Evolutionary conservation across 164 flowering plant genomes (phyloP).

Genomic region (Tinospora cordifolia): DNA sequence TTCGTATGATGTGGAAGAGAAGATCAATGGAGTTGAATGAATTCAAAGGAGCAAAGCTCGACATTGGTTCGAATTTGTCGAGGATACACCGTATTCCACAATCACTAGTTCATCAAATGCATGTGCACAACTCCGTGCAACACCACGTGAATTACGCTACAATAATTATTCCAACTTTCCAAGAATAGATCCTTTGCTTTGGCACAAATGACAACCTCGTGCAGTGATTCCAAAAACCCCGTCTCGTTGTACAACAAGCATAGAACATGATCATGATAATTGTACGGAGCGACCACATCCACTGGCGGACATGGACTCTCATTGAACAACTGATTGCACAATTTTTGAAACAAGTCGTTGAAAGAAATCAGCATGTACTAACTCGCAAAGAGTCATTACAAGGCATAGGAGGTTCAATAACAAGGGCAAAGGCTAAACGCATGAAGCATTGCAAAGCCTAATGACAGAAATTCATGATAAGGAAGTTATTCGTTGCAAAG

Average conservation of each 20-base stretch:
- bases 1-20: too few relatives aligned
- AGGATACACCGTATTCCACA: conserved; percentile 99
- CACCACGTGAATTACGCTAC: conserved; percentile 80
- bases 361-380: too few relatives aligned
- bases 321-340: conserved; percentile 79
- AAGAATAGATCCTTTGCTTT: conserved; percentile 80
- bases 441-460: too few relatives aligned
- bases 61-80: too few relatives aligned
- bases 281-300: conserved; percentile 69
- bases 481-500: too few relatives aligned
- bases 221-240: conserved; percentile 90
- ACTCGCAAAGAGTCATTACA: too few relatives aligned
- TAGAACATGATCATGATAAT: conserved; percentile 93
- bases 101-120: conserved; percentile 98
- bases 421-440: too few relatives aligned
- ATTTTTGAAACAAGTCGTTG: conserved; percentile 69
- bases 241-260: conserved; percentile 90
- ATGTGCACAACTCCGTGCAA: conserved; percentile 91
- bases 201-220: conserved; percentile 69
- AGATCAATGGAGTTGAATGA: too few relatives aligned
- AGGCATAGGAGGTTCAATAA: too few relatives aligned
- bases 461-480: too few relatives aligned
- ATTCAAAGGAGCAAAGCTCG: too few relatives aligned
- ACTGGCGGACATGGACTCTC: conserved; percentile 95
- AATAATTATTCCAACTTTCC: conserved; percentile 95